Evolutionary conservation across 2,329 filamentous ascomycete genomes (phyloP), one percentile per base, ranked within the genome.

Genomic region (Trichoderma citrinoviride): DNA sequence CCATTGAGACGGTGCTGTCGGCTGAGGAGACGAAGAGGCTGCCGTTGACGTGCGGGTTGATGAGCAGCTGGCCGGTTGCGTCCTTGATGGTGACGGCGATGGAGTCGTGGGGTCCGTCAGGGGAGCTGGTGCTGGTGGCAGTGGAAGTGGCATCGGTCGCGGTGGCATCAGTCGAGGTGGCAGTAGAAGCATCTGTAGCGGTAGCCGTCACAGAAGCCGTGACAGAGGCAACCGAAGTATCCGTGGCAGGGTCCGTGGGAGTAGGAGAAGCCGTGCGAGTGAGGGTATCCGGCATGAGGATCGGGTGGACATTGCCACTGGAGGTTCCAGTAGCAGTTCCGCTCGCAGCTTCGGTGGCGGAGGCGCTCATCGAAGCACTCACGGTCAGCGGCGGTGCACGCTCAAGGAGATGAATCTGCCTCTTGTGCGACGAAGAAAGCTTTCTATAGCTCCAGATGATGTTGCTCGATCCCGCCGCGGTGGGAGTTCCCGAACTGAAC

Each of bases 21-120:
- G 56, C 56, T 37, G 56, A 12, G 12, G 56, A 60, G 40, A 60
- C 6, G 56, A 60, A 60, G 27, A 60, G 8, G 17, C 56, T 60
- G 33, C 44, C 56, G 29, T 60, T 60, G 7, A 60, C 56, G 25
- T 60, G 56, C 3, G 56, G 56, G 21, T 60, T 60, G 29, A 60
- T 29, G 0, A 44, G 27, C 7, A 58, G 27, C 7, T 49, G 43
- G 19, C 55, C 55, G 3, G 55, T 58, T 37, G 43, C 55, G 15
- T 60, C 56, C 19, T 17, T 23, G 33, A 60, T 49, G 7, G 29
- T 49, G 56, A 60, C 21, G 17, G 44, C 15, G 21, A 17, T 19
- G 8, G 46, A 27, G 19, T 15, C 44, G 41, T 55, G 56, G 14
- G 43, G n/a, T 14, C 27, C 29, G 19, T 54, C 55, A 1, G 43